Conservation (phyloP, 768 basidiomycete species). For the Lactifluus rugatus region DNA sequence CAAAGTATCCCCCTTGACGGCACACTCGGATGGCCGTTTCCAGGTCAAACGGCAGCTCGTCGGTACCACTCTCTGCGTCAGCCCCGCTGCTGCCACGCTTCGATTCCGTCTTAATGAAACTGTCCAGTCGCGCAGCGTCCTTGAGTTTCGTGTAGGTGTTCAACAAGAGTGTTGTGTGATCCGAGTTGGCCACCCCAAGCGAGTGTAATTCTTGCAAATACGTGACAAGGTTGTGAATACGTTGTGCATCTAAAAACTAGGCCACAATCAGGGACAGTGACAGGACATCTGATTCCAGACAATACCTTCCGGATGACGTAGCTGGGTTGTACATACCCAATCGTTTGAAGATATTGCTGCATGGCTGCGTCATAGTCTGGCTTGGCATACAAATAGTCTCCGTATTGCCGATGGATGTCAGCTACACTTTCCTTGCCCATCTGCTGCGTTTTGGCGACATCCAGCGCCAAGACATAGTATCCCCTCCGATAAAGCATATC, state of each 20-base stretch:
- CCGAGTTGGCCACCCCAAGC: constrained; percentile 82
- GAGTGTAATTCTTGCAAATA: constrained; percentile 95
- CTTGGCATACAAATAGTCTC: constrained; percentile 84
- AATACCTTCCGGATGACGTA: constrained; percentile 93
- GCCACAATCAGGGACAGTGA: constrained; percentile 2
- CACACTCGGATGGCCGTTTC: constrained; percentile 97
- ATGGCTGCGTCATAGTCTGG: constrained; percentile 91
- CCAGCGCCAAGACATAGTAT: constrained; percentile 71
- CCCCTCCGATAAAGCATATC: constrained; percentile 76
- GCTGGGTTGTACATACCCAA: constrained; percentile 83
- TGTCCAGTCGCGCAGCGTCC: constrained; percentile 79
- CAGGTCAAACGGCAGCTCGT: constrained; percentile 89
- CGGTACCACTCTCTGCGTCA: constrained; percentile 36
- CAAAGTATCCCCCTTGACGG: constrained; percentile 91
- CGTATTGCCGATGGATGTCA: constrained; percentile 84
- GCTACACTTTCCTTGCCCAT: constrained; percentile 67
- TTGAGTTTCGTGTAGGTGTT: constrained; percentile 98
- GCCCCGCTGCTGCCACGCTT: constrained; percentile 33
- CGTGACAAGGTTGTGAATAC: constrained; percentile 89
- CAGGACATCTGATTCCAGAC: not conserved
- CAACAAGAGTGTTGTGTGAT: constrained; percentile 92
- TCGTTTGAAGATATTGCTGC: constrained; percentile 84
- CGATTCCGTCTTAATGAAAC: constrained; percentile 86
- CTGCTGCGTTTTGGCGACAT: constrained; percentile 69
- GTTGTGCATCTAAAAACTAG: constrained; percentile 92